Evolutionary conservation across 179 eudicot genomes (phyloP).

Genomic region (Vitellaria paradoxa): DNA sequence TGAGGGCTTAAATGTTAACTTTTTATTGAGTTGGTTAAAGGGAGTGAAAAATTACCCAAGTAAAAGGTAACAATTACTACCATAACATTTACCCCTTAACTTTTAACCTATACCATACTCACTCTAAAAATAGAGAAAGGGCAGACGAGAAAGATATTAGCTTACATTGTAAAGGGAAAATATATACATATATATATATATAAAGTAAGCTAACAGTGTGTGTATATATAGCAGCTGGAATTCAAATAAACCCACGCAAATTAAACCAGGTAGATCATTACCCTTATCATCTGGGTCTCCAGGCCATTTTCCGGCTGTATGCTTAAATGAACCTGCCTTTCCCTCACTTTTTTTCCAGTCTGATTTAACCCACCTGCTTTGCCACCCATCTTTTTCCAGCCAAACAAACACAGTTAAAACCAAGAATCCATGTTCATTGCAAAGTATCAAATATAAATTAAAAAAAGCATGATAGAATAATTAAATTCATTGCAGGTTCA

Average conservation of each 20-base stretch:
- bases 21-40: no score
- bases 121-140: no score
- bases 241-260: slow-evolving; percentile 6
- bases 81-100: no score
- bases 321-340: slow-evolving; percentile 64
- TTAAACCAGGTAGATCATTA: slow-evolving; percentile 16
- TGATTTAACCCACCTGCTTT: slow-evolving; percentile 65
- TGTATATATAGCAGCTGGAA: not conserved
- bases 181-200: no score
- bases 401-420: slow-evolving; percentile 14
- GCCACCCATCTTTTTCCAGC: slow-evolving; percentile 55
- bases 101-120: no score
- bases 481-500: not conserved
- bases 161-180: no score
- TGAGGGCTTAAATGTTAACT: no score
- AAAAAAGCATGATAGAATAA: not conserved
- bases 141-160: no score
- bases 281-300: slow-evolving; percentile 72
- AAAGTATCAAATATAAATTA: not conserved
- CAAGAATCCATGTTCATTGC: not conserved
- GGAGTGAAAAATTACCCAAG: no score
- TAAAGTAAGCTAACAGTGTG: no score
- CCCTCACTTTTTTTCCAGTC: slow-evolving; percentile 72
- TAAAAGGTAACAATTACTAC: no score
- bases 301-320: slow-evolving; percentile 65